Percentiles rank a stretch among this genome's conserved stretches.
Evolutionary conservation across 2,329 filamentous ascomycete species (phyloP).

Genomic region (Sclerotinia spermophila): DNA sequence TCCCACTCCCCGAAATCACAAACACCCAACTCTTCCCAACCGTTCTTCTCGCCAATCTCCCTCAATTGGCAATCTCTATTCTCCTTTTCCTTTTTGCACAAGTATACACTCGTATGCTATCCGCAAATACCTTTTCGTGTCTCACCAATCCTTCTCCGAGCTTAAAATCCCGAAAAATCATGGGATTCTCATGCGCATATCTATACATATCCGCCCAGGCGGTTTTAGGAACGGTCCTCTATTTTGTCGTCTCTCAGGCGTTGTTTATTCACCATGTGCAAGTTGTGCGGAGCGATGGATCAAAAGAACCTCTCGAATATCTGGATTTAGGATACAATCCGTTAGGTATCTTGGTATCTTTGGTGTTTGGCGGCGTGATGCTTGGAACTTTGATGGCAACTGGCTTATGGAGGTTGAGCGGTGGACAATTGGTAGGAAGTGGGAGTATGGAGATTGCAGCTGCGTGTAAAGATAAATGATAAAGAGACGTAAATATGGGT

Average conservation of each 20-base stretch:
- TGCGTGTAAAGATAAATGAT: slow-evolving; percentile 24
- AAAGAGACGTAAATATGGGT: neutral
- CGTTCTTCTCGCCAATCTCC: slow-evolving; percentile 44
- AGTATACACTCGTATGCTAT: slow-evolving; percentile 45
- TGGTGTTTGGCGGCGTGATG: neutral
- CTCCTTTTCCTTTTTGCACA: slow-evolving; percentile 45
- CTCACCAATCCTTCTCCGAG: neutral
- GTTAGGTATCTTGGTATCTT: slow-evolving; percentile 3
- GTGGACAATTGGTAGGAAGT: slow-evolving; percentile 26
- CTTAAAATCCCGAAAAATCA: neutral
- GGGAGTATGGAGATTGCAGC: slow-evolving; percentile 28
- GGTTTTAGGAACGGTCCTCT: neutral
- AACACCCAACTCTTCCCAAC: slow-evolving; percentile 20
- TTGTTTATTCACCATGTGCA: slow-evolving; percentile 10
- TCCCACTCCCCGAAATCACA: neutral
- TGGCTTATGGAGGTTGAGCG: slow-evolving; percentile 22
- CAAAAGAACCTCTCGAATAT: neutral
- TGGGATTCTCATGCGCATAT: neutral
- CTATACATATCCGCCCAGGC: neutral
- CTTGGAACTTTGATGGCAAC: slow-evolving; percentile 8
- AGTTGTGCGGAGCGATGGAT: neutral
- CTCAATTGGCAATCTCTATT: slow-evolving; percentile 46
- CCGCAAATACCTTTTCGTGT: slow-evolving; percentile 43
- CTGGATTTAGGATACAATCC: slow-evolving; percentile 13
- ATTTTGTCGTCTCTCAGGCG: slow-evolving; percentile 10